Base-by-base conservation (phyloP, 106 monocot species). In the Gastrodia elata region DNA sequence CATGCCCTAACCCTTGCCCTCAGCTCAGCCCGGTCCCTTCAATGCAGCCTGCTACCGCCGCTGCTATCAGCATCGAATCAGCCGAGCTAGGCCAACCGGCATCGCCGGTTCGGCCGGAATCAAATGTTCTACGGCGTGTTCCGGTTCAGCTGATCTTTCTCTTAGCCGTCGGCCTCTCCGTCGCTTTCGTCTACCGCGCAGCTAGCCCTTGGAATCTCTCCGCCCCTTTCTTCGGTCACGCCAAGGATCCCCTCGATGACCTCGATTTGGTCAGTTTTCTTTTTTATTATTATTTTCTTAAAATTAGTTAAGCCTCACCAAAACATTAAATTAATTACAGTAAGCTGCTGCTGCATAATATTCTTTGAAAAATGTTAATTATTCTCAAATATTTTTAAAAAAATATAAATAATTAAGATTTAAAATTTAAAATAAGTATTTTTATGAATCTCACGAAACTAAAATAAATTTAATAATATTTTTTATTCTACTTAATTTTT, bases 181-280 rank as follows among this genome's bases (percentile, higher is more conserved):
- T 69, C 13, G 41, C 25, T 1, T 69, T 69, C 7, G 41, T 69
- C 40, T 69, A 40, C 40, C 69, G 40, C 24, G 39, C 24, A 22
- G 24, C 69, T 11, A 22, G 35, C 2, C 69, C 69, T 6, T 69
- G 38, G 69, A 69, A 41, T 40, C 69, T 39, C n/a, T 25, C 25
- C 69, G 7, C 4, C 26, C 40, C 39, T 32, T 69, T 13, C 22
- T 20, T 40, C 69, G 4, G 39, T 16, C 40, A 10, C 7, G 26
- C 22, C 40, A 11, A 8, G 11, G 64, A 64, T 30, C 1, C 5
- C 4, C 30, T 33, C 3, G 38, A 39, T 11, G 24, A 39, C 69
- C 40, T 69, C 69, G 69, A 69, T 69, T 25, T 69, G 39, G 69
- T 69, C 25, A 69, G 67, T 40, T 69, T 69, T 15, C 32, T 20